Conservation (phyloP, 2,329 filamentous ascomycete genomes). For the Biscogniauxia marginata region DNA sequence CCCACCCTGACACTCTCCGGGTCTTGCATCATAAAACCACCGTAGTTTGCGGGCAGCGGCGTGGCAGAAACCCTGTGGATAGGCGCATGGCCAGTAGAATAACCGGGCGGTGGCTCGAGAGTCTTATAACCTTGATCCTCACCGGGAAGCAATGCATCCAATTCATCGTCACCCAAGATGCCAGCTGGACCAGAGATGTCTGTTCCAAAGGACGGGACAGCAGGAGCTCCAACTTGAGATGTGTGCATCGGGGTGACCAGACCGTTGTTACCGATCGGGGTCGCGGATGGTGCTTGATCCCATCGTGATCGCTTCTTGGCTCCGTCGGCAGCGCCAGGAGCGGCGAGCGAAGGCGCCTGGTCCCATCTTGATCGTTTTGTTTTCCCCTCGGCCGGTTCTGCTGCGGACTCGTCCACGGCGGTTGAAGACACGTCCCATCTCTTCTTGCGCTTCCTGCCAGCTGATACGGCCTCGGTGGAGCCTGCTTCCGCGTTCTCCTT, state of each 20-base stretch:
- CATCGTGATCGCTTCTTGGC: constrained; percentile 80
- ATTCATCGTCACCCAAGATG: constrained; percentile 86
- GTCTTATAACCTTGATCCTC: constrained; percentile 92
- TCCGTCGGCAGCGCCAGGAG: constrained; percentile 53
- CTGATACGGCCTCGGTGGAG: constrained; percentile 60
- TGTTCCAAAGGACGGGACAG: constrained; percentile 69
- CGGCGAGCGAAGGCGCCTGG: constrained; percentile 62
- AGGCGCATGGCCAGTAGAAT: constrained; percentile 77
- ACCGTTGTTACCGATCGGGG: constrained; percentile 71
- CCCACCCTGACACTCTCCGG: constrained; percentile 79
- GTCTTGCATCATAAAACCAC: constrained; percentile 96
- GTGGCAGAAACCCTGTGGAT: constrained; percentile 74
- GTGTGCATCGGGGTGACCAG: constrained; percentile 76
- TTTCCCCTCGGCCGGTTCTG: constrained; percentile 57
- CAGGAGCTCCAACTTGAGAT: constrained; percentile 54
- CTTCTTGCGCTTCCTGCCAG: constrained; percentile 82
- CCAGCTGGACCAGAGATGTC: constrained; percentile 79
- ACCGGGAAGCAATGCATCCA: constrained; percentile 84
- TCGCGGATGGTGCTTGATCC: constrained; percentile 85
- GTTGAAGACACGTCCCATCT: constrained; percentile 83
- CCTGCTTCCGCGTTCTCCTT: constrained; percentile 73
- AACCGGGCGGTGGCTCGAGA: constrained; percentile 85
- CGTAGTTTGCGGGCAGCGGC: constrained; percentile 64
- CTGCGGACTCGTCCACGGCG: constrained; percentile 47
- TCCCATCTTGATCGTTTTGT: constrained; percentile 85